Conservation (phyloP, 164 flowering plant species). For the Vitis amurensis region DNA sequence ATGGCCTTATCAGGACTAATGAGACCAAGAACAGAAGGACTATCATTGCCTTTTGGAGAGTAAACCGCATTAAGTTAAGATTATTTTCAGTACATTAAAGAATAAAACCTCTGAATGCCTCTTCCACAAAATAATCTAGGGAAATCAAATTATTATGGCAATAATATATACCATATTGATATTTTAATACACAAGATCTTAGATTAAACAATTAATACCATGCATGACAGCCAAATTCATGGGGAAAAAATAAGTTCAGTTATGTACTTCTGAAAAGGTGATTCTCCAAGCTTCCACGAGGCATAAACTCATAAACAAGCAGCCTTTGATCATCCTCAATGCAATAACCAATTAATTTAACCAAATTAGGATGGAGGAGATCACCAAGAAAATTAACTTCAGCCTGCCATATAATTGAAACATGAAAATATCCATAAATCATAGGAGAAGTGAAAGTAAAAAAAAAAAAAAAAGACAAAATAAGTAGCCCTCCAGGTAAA, state of each 20-base stretch:
- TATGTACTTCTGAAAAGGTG: constrained; percentile 52
- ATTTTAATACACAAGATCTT: no score
- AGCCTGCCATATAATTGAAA: constrained; percentile 31
- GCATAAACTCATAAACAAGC: constrained; percentile 54
- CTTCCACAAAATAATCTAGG: no score
- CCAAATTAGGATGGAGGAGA: constrained; percentile 46
- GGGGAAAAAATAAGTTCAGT: not conserved
- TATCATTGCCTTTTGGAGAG: no score
- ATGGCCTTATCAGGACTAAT: no score
- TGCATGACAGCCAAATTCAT: not conserved
- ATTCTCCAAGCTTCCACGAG: constrained; percentile 56
- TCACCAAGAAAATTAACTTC: constrained; percentile 51
- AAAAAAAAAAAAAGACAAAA: not conserved
- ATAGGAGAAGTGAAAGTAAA: not conserved
- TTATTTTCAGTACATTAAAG: no score
- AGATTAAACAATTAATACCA: not conserved
- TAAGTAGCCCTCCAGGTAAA: not conserved
- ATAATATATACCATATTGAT: no score
- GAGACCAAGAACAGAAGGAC: no score
- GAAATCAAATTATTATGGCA: no score
- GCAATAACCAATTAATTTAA: constrained; percentile 45
- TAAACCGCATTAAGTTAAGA: no score
- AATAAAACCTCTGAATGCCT: no score
- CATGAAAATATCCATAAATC: not conserved
- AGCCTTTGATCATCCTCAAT: constrained; percentile 52